Base-by-base conservation (phyloP, 2,329 filamentous ascomycete genomes). In the Penicillium sp. region DNA sequence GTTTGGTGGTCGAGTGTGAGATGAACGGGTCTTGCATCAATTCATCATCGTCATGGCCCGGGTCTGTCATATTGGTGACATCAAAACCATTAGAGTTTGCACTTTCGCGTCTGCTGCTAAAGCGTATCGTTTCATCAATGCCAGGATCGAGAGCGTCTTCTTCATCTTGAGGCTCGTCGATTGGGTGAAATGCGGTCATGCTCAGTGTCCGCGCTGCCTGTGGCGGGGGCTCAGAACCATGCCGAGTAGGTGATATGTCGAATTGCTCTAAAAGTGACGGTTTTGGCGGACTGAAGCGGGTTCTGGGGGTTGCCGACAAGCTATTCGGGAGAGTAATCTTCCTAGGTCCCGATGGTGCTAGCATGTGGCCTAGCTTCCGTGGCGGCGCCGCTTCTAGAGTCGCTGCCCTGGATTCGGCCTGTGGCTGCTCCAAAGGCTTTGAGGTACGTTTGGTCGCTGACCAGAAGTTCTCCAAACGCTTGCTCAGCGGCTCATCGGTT, bases 221-320 rank as follows among this genome's bases (percentile, higher is more conserved):
- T 11, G 57, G 48, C 28, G 54, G 52, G 17, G 54, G 51, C n/a
- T 55, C 57, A 25, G 55, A 53, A 12, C 50, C 46, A 15, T 53
- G 54, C 11, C 61, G 58, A 15, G 61, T 64, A 14, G 62, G 62
- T 20, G 62, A 64, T 11, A 57, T 46, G 32, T 65, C 61, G 10
- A 64, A 47, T 29, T 62, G 56, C 27, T 65, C 62, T 12, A 65
- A 54, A 8, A 64, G 57, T 20, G 61, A 62, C n/a, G 61, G 61
- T 32, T 64, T 65, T 6, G 62, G 61, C 3, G 62, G 63, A 32
- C 63, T 66, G 35, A 66, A 66, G 23, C 62, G 56, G 20, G 59
- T 64, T 36, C 60, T 56, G 6, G 62, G 61, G 1, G 61, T 65
- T 22, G 52, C 51, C 4, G 56, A 60, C 42, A 57, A 55, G 35